These are phyloP conservation scores for Pythium volutum DNA, from an alignment of 352 stramenopile species.

Conservation along the genomic window DNA sequence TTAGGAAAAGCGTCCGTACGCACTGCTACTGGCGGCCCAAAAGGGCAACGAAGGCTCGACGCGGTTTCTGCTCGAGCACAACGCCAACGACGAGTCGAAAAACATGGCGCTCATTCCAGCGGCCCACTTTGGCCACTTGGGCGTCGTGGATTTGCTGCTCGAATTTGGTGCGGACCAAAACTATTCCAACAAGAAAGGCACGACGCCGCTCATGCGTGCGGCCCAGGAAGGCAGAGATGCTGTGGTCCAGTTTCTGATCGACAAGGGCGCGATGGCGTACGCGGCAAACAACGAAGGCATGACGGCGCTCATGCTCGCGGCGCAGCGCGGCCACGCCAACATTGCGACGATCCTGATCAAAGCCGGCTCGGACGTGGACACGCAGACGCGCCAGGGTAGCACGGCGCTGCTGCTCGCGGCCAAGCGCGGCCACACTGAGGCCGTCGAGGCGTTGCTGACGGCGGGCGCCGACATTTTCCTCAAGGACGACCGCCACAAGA, in stretches of 20 bases:
- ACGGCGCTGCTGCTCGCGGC: constrained; percentile 80
- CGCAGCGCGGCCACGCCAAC: constrained; percentile 73
- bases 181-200: constrained; percentile 87
- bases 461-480: constrained; percentile 84
- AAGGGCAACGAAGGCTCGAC: constrained; percentile 76
- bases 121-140: constrained; percentile 79
- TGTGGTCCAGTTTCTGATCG: constrained; percentile 78
- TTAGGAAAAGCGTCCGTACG: constrained; percentile 77
- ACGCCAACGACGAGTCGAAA: constrained; percentile 77
- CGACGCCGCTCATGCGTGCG: constrained; percentile 81
- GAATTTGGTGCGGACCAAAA: constrained; percentile 69
- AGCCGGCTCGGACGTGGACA: constrained; percentile 84
- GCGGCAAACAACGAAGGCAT: constrained; percentile 87
- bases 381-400: constrained; percentile 83
- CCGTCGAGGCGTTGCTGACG: constrained; percentile 76
- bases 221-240: constrained; percentile 79
- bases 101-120: constrained; percentile 85
- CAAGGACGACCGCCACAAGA: constrained; percentile 87
- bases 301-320: constrained; percentile 84
- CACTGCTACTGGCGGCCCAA: constrained; percentile 75
- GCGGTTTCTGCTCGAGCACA: constrained; percentile 59
- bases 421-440: constrained; percentile 75
- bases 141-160: constrained; percentile 70
- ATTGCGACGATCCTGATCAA: constrained; percentile 83
- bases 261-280: constrained; percentile 61